Conservation (phyloP, 495 filamentous ascomycete species). For the Tuber aestivum region DNA sequence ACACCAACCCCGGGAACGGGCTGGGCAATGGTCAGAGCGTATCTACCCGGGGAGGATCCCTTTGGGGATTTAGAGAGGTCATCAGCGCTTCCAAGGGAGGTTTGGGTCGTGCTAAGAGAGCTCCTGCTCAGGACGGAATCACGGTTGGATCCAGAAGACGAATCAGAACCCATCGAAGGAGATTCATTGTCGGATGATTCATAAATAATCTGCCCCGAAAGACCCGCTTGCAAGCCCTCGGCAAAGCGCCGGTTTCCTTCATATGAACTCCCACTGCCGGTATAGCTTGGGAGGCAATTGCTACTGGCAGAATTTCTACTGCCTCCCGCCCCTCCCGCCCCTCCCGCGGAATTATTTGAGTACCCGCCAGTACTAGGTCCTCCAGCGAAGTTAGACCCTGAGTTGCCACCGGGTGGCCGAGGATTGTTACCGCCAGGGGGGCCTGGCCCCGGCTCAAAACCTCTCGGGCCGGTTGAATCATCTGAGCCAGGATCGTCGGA, state of each 20-base stretch:
- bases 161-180: not conserved
- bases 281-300: not conserved
- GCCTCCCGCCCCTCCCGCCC: not conserved
- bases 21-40: not conserved
- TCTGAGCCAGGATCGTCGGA: not conserved
- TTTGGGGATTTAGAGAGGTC: not conserved
- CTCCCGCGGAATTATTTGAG: not conserved
- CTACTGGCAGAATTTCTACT: not conserved
- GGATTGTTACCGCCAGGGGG: not conserved
- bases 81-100: not conserved
- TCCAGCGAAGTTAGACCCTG: not conserved
- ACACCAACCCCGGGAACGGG: not conserved
- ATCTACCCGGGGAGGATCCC: not conserved
- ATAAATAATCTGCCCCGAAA: not conserved
- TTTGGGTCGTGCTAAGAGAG: not conserved
- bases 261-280: not conserved
- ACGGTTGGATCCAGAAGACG: not conserved
- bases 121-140: not conserved
- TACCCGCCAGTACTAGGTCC: not conserved
- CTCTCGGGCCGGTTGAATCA: not conserved
- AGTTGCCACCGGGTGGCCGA: not conserved
- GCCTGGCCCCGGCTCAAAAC: not conserved
- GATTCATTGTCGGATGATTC: not conserved
- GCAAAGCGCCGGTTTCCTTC: not conserved
- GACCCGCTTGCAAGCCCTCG: not conserved